Evolutionary conservation across 2,329 filamentous ascomycete species (phyloP).

Genomic region (Endoconidiophora polonica): DNA sequence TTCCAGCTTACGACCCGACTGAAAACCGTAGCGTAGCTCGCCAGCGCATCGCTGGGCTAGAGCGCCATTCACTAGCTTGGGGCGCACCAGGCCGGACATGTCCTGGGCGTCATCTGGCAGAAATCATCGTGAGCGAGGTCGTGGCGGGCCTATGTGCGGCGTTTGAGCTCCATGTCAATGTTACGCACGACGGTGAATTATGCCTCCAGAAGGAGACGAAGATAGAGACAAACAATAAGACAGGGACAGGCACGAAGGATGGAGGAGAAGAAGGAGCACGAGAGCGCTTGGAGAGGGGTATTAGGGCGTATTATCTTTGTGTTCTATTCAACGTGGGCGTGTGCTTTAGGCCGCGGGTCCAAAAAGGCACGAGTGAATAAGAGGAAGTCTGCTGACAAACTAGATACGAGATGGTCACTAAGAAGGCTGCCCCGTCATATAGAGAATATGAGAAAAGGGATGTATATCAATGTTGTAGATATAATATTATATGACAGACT

Average conservation of each 20-base stretch:
- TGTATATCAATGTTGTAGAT: no score
- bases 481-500: no score
- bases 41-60: conserved; percentile 22
- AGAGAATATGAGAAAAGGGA: neutral
- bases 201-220: no score
- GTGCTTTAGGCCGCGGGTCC: neutral
- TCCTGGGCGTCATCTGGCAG: conserved; percentile 33
- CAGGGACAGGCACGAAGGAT: no score
- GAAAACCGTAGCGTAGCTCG: conserved; percentile 16
- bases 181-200: conserved; percentile 16
- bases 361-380: neutral
- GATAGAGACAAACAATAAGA: no score
- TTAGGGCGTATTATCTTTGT: conserved; percentile 11
- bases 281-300: conserved; percentile 1
- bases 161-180: conserved; percentile 26
- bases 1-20: neutral
- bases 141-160: conserved; percentile 25
- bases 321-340: conserved; percentile 8
- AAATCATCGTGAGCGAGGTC: conserved; percentile 31
- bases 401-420: neutral
- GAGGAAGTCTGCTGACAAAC: neutral
- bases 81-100: conserved; percentile 34
- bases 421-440: neutral
- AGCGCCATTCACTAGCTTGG: conserved; percentile 33
- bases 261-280: neutral